Evolutionary conservation across 768 basidiomycete species (phyloP).

Genomic region (Russula abietina): DNA sequence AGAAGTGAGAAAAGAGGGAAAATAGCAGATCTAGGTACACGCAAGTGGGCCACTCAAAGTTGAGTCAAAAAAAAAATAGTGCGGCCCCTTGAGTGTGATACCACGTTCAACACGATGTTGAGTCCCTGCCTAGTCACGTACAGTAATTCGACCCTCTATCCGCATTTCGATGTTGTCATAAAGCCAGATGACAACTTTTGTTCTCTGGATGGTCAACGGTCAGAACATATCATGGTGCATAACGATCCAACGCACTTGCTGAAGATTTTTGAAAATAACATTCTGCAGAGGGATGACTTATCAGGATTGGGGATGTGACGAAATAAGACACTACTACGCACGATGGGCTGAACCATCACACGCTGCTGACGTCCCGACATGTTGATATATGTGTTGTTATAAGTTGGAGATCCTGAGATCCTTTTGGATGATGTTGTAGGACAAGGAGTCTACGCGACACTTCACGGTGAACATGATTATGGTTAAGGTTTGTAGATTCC

Average conservation of each 20-base stretch:
- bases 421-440: neutral
- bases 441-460: neutral
- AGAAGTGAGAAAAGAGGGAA: slow-evolving; percentile 3
- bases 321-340: slow-evolving; percentile 38
- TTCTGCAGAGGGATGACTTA: slow-evolving; percentile 47
- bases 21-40: slow-evolving; percentile 8
- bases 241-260: slow-evolving; percentile 48
- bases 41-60: neutral
- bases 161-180: slow-evolving; percentile 97
- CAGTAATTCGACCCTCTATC: slow-evolving; percentile 92
- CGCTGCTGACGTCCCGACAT: slow-evolving; percentile 94
- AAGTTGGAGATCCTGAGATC: neutral
- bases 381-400: slow-evolving; percentile 30
- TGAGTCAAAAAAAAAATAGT: slow-evolving; percentile 10
- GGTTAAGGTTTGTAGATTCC: slow-evolving; percentile 19
- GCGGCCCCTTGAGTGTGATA: slow-evolving; percentile 34
- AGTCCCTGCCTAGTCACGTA: slow-evolving; percentile 44
- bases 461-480: neutral
- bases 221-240: slow-evolving; percentile 17
- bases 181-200: slow-evolving; percentile 87
- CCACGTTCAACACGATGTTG: slow-evolving; percentile 36
- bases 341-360: slow-evolving; percentile 99
- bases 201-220: slow-evolving; percentile 44
- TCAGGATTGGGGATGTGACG: slow-evolving; percentile 21
- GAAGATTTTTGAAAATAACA: slow-evolving; percentile 97